A percentile compares a stretch with the other conserved stretches of the same genome.
These are phyloP conservation scores for Simplicillium sp. DNA, from an alignment of 2,329 filamentous ascomycete genomes.

Conservation along the genomic window DNA sequence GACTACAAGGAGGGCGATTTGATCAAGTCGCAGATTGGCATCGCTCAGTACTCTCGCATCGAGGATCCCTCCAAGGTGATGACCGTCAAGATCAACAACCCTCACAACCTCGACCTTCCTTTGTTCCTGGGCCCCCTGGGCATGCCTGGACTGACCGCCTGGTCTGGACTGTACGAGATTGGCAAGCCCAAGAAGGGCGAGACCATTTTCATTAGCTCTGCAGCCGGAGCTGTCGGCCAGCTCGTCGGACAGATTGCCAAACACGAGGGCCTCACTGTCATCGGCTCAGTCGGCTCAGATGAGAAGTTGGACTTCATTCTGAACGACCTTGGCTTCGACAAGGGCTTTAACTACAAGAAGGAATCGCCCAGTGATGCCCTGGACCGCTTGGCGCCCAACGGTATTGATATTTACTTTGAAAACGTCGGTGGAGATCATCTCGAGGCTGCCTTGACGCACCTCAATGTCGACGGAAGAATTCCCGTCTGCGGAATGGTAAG, in stretches of 20 bases:
- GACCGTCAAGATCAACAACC: conserved; percentile 56
- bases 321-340: conserved; percentile 41
- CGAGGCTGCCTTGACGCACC: conserved; percentile 30
- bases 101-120: conserved; percentile 53
- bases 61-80: conserved; percentile 28
- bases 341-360: conserved; percentile 82
- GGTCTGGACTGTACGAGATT: conserved; percentile 58
- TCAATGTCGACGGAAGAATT: conserved; percentile 58
- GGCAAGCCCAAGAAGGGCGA: conserved; percentile 56
- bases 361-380: conserved; percentile 62
- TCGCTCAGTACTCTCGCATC: conserved; percentile 61
- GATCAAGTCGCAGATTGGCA: conserved; percentile 44
- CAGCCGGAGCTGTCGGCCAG: conserved; percentile 74
- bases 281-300: conserved; percentile 71
- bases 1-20: conserved; percentile 61
- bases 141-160: conserved; percentile 56
- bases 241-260: conserved; percentile 78
- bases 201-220: conserved; percentile 74
- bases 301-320: conserved; percentile 64
- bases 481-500: conserved; percentile 52
- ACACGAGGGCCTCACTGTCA: conserved; percentile 67
- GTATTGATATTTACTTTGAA: conserved; percentile 60
- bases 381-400: conserved; percentile 60
- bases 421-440: conserved; percentile 45
- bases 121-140: conserved; percentile 64